Conservation (phyloP, 352 stramenopile species). For the Phytophthora litchii region DNA sequence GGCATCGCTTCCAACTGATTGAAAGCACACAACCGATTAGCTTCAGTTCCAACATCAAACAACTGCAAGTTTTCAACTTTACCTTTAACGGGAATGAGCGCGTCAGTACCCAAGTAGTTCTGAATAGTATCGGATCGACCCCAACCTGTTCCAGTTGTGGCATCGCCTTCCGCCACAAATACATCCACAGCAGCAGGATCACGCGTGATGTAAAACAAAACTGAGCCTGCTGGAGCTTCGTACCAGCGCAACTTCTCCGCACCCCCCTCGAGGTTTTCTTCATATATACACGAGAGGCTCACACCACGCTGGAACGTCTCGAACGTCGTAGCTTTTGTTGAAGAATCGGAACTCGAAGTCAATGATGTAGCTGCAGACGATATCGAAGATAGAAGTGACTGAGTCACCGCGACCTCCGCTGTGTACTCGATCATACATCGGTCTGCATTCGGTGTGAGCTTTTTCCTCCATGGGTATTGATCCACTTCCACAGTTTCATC, state of each 20-base stretch:
- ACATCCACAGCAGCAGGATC: constrained; percentile 62
- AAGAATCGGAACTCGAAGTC: constrained; percentile 25
- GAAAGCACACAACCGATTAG: constrained; percentile 14
- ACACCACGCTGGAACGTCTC: constrained; percentile 66
- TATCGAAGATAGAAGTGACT: constrained; percentile 47
- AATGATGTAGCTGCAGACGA: constrained; percentile 26
- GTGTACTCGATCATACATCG: constrained; percentile 75
- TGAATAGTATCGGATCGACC: constrained; percentile 59
- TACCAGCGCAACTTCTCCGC: constrained; percentile 89
- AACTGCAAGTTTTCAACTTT: constrained; percentile 6
- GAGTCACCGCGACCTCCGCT: constrained; percentile 29
- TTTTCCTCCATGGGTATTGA: constrained; percentile 91
- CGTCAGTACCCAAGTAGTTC: constrained; percentile 61
- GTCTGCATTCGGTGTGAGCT: constrained; percentile 81
- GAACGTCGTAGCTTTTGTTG: constrained; percentile 14
- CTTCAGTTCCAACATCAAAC: background rate
- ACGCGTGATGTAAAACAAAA: constrained; percentile 90
- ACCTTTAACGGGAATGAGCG: constrained; percentile 80
- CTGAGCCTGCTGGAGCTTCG: constrained; percentile 71
- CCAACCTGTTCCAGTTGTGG: constrained; percentile 48
- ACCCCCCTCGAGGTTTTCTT: constrained; percentile 80
- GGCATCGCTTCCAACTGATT: constrained; percentile 44
- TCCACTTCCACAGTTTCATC: constrained; percentile 92
- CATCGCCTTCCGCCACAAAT: constrained; percentile 55
- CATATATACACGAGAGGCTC: constrained; percentile 91